Conservation (phyloP, 805 yeast genomes). For the Metschnikowia lachancei region DNA sequence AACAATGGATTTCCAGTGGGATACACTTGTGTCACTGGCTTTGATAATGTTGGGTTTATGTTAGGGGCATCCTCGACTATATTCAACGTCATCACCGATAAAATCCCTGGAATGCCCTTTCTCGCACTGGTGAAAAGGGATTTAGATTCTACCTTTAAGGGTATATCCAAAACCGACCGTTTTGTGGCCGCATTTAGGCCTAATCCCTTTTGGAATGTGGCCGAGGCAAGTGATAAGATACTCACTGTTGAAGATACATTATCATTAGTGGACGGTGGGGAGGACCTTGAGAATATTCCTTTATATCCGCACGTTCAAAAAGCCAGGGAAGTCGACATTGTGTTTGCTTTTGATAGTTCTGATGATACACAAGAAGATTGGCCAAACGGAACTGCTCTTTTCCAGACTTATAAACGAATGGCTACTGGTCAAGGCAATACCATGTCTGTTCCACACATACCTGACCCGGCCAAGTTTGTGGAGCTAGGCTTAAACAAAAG, state of each 20-base stretch:
- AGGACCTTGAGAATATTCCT: conserved; percentile 47
- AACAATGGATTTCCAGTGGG: conserved; percentile 41
- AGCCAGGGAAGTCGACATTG: conserved; percentile 35
- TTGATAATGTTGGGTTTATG: conserved; percentile 57
- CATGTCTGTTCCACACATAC: conserved; percentile 23
- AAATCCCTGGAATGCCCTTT: too few species aligned
- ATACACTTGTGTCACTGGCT: conserved; percentile 45
- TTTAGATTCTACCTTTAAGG: neutral
- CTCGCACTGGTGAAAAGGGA: conserved; percentile 4
- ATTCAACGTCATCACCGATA: conserved; percentile 48
- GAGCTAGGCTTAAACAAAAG: conserved; percentile 14
- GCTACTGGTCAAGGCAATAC: conserved; percentile 21
- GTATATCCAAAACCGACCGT: conserved; percentile 42
- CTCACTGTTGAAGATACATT: conserved; percentile 14
- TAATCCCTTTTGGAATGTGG: conserved; percentile 47
- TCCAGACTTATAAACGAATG: conserved; percentile 31
- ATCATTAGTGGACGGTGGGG: conserved; percentile 46
- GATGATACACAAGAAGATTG: conserved; percentile 47
- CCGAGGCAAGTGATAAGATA: conserved; percentile 13
- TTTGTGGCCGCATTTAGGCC: conserved; percentile 51
- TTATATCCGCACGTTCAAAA: conserved; percentile 40
- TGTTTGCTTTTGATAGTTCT: conserved; percentile 44
- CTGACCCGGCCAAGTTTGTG: conserved; percentile 17
- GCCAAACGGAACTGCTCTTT: conserved; percentile 57
- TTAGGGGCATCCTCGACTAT: conserved; percentile 63